Evolutionary conservation across 1,284 basidiomycete genomes (phyloP), one percentile per base, ranked within the genome.

Genomic region (Rhodotorula sp.): DNA sequence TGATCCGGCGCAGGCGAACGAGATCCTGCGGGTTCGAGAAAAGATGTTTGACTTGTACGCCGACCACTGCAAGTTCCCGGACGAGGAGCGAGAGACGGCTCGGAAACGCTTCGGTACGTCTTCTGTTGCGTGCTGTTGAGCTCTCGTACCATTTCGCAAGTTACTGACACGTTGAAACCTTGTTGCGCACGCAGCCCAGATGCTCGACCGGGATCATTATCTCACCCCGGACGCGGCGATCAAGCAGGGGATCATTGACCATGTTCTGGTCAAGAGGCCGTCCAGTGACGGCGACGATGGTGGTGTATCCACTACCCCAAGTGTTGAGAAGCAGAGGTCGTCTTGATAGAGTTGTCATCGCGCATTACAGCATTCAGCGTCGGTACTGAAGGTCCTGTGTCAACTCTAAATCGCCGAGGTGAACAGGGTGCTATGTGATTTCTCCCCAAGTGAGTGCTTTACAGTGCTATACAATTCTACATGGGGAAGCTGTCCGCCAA

Each of bases 171-270:
- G 8, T 47, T 26, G 18, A 52, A 12, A 28, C 28, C 23, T 23
- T 52, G 50, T n/a, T 23, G 54, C 21, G 54, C 23, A 7, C 12
- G 16, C 54, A 69, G 73, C 64, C 3, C 62, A 65, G 8, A 74
- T 73, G 49, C 83, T 97, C 71, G 93, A 97, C 82, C 86, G 93
- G 69, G 93, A 97, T 81, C 94, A 94, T 82, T 97, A 93, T 82
- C 90, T 97, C 89, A 94, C 91, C 63, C 90, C 93, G 7, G 86
- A 89, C 79, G 90, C 93, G 83, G 92, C 93, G 21, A 84, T 92
- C 76, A 86, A 88, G 58, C 95, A 95, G 81, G 93, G 93, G 43
- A 90, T 97, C 70, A 90, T 95, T 56, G 93, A 97, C 82, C 89
- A 88, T 62, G 91, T 95, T 74, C 85, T 95, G 63, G 88, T 91